Evolutionary conservation across 352 stramenopile genomes (phyloP), one percentile per base, ranked within the genome.

Genomic region (Aphanomyces euteiches): DNA sequence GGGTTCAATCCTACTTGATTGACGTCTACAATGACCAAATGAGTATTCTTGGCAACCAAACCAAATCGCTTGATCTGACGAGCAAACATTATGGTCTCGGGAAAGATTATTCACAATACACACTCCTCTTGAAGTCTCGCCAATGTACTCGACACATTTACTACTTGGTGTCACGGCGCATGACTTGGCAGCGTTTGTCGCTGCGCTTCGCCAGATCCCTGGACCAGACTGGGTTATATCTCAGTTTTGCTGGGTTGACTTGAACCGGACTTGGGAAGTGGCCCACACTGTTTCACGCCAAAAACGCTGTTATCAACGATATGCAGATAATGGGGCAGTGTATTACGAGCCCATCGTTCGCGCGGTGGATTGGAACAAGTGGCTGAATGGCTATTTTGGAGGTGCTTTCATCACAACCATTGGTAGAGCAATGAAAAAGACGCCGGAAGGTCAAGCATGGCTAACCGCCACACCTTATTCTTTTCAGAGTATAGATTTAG

Each of bases 231-330:
- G n/a, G 8, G 39, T 69, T 12, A 3, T 41, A 12, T 37, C 60
- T 7, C 60, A 68, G 34, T 50, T 28, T 19, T 69, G 63, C 45
- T 69, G 63, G 63, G 45, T 69, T 17, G 63, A 69, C 37, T 61
- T 66, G 8, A 61, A 61, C 6, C 7, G 21, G 19, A 60, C 41
- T 6, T 69, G 63, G 63, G 63, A 69, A 28, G 47, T 69, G 5
- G 63, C 63, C 13, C 63, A 69, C 63, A 69, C 41, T 3, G 7
- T 4, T 5, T 1, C 1, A 19, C 63, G 63, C 2, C 63, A 69
- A 34, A 10, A 7, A 15, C 63, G 63, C n/a, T 69, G 63, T 2
- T 28, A 34, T 40, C n/a, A 41, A 7, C 28, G 41, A 4, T 69
- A 69, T 28, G 15, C 34, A 5, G 8, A 36, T 15, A 69, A 69